Evolutionary conservation across 805 yeast genomes (phyloP).

Genomic region (Saccharomycopsis sp.): DNA sequence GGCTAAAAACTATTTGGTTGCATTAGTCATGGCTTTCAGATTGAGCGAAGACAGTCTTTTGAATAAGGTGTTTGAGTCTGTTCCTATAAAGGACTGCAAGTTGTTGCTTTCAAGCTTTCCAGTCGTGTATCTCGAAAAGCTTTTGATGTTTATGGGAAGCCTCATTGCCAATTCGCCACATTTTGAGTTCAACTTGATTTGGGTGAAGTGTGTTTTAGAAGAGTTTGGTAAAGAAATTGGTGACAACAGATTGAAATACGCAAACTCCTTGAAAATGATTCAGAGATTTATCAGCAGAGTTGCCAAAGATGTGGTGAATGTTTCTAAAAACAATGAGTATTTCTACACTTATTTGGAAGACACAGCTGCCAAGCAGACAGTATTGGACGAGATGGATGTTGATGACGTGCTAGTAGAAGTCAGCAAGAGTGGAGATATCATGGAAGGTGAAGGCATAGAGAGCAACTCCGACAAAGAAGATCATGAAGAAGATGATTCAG

Average conservation of each 20-base stretch:
- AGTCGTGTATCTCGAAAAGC: conserved; percentile 57
- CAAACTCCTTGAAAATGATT: conserved; percentile 55
- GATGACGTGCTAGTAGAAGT: conserved; percentile 30
- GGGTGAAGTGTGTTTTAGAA: conserved; percentile 65
- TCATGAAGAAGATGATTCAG: conserved; percentile 4
- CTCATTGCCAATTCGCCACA: conserved; percentile 66
- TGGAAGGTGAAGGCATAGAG: conserved; percentile 7
- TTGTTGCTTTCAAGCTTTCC: conserved; percentile 68
- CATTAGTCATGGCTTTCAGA: conserved; percentile 89
- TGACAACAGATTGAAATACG: conserved; percentile 44
- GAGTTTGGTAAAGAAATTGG: conserved; percentile 72
- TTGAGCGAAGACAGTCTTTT: conserved; percentile 73
- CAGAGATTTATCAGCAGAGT: conserved; percentile 67
- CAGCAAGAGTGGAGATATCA: conserved; percentile 21
- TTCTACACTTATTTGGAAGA: conserved; percentile 36
- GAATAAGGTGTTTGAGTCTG: conserved; percentile 60
- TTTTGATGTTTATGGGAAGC: conserved; percentile 62
- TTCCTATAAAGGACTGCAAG: conserved; percentile 63
- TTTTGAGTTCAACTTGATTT: conserved; percentile 70
- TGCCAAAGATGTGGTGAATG: conserved; percentile 61
- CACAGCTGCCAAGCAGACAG: no score
- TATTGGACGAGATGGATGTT: conserved; percentile 27
- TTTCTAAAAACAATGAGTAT: conserved; percentile 46
- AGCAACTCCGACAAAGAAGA: conserved; percentile 5
- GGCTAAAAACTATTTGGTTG: conserved; percentile 54